Percentiles rank a stretch among this genome's conserved stretches.
Evolutionary conservation across 345 rosid species (phyloP).

Genomic region (Mercurialis annua): DNA sequence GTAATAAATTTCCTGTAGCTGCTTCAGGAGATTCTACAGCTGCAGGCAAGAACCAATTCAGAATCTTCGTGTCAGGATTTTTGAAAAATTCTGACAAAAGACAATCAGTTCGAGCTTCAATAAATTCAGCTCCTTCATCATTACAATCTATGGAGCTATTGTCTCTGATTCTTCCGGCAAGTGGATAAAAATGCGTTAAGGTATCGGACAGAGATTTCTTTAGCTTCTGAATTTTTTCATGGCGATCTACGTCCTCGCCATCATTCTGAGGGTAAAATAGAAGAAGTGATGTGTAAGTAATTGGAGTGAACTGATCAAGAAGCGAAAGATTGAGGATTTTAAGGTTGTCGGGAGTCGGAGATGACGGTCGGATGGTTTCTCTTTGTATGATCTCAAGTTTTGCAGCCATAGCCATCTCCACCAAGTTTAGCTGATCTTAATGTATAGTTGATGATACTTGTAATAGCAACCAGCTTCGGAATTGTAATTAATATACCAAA

Average conservation of each 20-base stretch:
- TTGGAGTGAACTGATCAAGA: slow-evolving; percentile 5
- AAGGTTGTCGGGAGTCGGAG: slow-evolving; percentile 1
- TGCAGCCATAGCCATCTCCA: neutral
- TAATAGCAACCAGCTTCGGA: too few relatives aligned
- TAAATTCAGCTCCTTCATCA: slow-evolving; percentile 40
- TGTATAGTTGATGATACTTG: too few relatives aligned
- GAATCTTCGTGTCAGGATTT: slow-evolving; percentile 15
- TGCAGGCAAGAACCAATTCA: too few relatives aligned
- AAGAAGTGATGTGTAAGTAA: neutral
- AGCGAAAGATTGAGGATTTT: slow-evolving; percentile 10
- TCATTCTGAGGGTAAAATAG: slow-evolving; percentile 11
- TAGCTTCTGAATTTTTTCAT: slow-evolving; percentile 9
- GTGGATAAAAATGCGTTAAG: slow-evolving; percentile 11
- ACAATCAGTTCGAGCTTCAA: slow-evolving; percentile 30
- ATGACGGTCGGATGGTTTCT: slow-evolving; percentile 15
- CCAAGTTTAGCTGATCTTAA: too few relatives aligned
- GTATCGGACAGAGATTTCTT: slow-evolving; percentile 15
- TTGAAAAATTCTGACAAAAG: slow-evolving; percentile 24
- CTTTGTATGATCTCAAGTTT: neutral
- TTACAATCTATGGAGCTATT: slow-evolving; percentile 32
- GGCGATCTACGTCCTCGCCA: neutral
- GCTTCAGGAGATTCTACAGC: too few relatives aligned
- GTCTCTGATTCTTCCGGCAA: slow-evolving; percentile 19
- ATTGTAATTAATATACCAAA: too few relatives aligned
- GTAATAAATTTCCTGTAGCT: neutral